Evolutionary conservation across 2,329 filamentous ascomycete genomes (phyloP), one percentile per base, ranked within the genome.

Genomic region (Sphaerulina musiva): DNA sequence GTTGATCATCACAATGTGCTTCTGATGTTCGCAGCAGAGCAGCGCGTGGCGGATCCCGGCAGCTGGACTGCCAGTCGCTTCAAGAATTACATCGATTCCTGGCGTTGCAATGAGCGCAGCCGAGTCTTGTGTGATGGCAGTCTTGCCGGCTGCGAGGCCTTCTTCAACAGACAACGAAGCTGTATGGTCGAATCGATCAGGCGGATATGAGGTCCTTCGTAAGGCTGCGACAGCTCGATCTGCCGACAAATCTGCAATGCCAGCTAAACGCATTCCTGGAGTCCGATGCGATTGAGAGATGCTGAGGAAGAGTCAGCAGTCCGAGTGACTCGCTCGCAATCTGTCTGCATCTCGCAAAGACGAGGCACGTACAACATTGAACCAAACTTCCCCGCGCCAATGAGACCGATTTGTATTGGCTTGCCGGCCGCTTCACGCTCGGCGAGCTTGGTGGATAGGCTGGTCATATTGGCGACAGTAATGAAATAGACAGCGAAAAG

Each of bases 1-100:
- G 51, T 74, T 76, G 61, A 76, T 72, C 73, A 76, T 75, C 26
- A 76, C 73, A 46, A 76, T 75, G 62, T 76, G 74, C 62, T 75
- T 76, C 64, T 75, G 73, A 62, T 75, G 70, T 57, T 76, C 72
- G 55, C 72, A 76, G 62, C 72, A 75, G 8, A 73, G 62, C 0
- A 77, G 58, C 3, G 71, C 72, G 56, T 77, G 73, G 2, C 67
- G 66, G 40, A 77, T 71, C 11, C 74, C 74, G 3, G 72, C 74
- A 4, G 72, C 69, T 4, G 72, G 72, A 58, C 71, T 74, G 2
- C 72, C 74, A 0, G 73, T 75, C 7, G 74, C 68, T 61, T 76
- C 73, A 6, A 77, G 67, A 40, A 75, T 70, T 26, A 76, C 69
- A 56, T 76, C 72, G 40, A 76, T 74, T 10, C 69, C 72, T 1